phyloP scores from a whole-genome alignment of 495 filamentous ascomycete species.

The Baudoinia panamericana region DNA sequence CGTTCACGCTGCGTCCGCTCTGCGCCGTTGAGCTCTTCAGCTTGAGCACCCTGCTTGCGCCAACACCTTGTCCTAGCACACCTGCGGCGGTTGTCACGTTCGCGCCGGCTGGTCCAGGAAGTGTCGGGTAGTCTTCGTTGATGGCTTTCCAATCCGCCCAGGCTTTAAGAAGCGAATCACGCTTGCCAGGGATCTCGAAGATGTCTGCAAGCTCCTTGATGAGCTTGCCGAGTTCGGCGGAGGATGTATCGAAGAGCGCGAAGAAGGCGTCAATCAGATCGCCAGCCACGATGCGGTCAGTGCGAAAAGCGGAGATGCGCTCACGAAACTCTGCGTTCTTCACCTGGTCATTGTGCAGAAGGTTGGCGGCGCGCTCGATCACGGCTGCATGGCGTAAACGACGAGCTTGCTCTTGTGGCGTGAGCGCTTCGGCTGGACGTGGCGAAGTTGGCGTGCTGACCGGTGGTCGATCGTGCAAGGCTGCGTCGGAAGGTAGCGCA shows the following conservation, averaged over 20 bases:
- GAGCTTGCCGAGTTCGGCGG: slow-evolving; percentile 70
- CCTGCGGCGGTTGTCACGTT: slow-evolving; percentile 34
- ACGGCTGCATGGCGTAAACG: slow-evolving; percentile 65
- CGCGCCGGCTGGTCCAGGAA: slow-evolving; percentile 57
- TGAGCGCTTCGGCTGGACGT: slow-evolving; percentile 27
- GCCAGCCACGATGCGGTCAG: slow-evolving; percentile 49
- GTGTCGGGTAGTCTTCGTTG: slow-evolving; percentile 89
- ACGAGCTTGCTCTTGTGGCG: slow-evolving; percentile 67
- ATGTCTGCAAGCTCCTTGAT: slow-evolving; percentile 88
- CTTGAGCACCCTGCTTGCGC: slow-evolving; percentile 50
- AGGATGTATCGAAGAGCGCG: slow-evolving; percentile 67
- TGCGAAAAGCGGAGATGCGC: slow-evolving; percentile 62
- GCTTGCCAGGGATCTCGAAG: slow-evolving; percentile 69
- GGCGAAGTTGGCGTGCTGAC: slow-evolving; percentile 9
- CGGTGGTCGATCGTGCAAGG: background rate
- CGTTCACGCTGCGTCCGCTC: slow-evolving; percentile 38
- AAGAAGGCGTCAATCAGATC: slow-evolving; percentile 72
- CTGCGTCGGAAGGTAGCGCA: slow-evolving; percentile 16
- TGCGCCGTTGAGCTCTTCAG: slow-evolving; percentile 67
- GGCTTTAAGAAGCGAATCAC: slow-evolving; percentile 55
- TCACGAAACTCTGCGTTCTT: slow-evolving; percentile 67
- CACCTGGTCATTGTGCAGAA: slow-evolving; percentile 57
- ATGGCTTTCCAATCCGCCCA: slow-evolving; percentile 93
- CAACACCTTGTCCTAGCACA: slow-evolving; percentile 34
- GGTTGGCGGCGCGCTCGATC: slow-evolving; percentile 65